Percentiles rank a stretch among this genome's conserved stretches.
phyloP scores from a whole-genome alignment of 805 yeast genomes.

The Starmerella davenportii region DNA sequence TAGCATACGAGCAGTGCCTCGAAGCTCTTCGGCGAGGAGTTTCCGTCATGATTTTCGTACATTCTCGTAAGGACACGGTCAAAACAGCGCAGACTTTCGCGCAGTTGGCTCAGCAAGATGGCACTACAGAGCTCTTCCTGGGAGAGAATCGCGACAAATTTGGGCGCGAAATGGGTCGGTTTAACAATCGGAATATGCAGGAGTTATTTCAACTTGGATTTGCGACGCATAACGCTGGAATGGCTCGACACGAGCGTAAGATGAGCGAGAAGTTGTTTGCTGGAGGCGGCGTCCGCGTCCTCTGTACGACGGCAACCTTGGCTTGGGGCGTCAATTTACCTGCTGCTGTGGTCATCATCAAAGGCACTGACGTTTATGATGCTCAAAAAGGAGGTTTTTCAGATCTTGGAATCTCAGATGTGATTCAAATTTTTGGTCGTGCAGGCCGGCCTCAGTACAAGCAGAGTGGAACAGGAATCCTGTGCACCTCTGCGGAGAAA shows the following conservation, averaged over 20 bases:
- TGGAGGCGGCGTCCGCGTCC: conserved; percentile 68
- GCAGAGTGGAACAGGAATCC: conserved; percentile 75
- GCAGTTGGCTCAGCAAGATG: conserved; percentile 41
- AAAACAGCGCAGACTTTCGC: conserved; percentile 63
- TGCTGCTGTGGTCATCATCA: conserved; percentile 90
- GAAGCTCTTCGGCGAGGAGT: conserved; percentile 50
- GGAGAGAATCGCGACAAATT: conserved; percentile 20
- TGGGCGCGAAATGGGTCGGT: conserved; percentile 45
- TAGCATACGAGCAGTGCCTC: conserved; percentile 57
- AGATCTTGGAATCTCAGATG: conserved; percentile 90
- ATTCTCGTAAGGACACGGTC: conserved; percentile 82
- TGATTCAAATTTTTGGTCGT: conserved; percentile 94
- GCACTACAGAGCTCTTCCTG: conserved; percentile 17
- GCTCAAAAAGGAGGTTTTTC: conserved; percentile 86
- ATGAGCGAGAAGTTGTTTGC: conserved; percentile 74
- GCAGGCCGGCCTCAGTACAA: conserved; percentile 98
- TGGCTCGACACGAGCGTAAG: conserved; percentile 80
- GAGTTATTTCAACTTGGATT: conserved; percentile 54
- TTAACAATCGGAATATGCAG: conserved; percentile 57
- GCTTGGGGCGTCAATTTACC: conserved; percentile 99
- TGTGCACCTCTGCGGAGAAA: conserved; percentile 66
- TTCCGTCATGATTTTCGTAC: conserved; percentile 94
- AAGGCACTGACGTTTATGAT: conserved; percentile 93
- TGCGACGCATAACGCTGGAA: conserved; percentile 95
- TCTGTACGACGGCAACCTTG: conserved; percentile 90